Evolutionary conservation across 108 stramenopile genomes (phyloP).

Genomic region (Fragilaria crotonensis): DNA sequence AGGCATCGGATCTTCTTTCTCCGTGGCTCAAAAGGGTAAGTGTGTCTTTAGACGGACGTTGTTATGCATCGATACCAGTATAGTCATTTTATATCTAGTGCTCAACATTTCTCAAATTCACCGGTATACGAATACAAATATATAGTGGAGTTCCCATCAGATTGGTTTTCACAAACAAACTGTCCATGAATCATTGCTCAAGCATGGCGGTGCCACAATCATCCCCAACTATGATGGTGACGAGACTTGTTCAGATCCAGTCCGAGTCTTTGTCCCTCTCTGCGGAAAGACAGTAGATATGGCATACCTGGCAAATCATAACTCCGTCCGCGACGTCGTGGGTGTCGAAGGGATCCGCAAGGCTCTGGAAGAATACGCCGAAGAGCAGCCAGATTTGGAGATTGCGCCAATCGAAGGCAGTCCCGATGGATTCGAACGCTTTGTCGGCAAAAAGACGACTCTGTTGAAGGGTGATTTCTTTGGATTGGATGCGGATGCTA

Average conservation of each 20-base stretch:
- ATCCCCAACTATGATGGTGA: background rate
- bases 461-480: slow-evolving; percentile 67
- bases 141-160: slow-evolving; percentile 1
- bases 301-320: slow-evolving; percentile 47
- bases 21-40: background rate
- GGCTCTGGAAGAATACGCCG: slow-evolving; percentile 63
- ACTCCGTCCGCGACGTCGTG: slow-evolving; percentile 36
- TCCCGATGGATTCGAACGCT: slow-evolving; percentile 16
- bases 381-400: slow-evolving; percentile 52
- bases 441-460: slow-evolving; percentile 43
- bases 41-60: too few relatives aligned
- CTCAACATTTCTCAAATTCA: background rate
- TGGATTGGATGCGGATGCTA: slow-evolving; percentile 17
- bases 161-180: background rate
- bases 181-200: background rate
- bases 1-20: background rate
- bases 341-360: slow-evolving; percentile 69
- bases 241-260: background rate
- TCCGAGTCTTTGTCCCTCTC: slow-evolving; percentile 66
- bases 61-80: too few relatives aligned
- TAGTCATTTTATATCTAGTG: background rate
- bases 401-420: slow-evolving; percentile 14
- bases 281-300: slow-evolving; percentile 85
- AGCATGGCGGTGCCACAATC: background rate
- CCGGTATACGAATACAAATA: background rate